Base-by-base conservation (phyloP, 106 monocot genomes). In the Iris macrosiphon region DNA sequence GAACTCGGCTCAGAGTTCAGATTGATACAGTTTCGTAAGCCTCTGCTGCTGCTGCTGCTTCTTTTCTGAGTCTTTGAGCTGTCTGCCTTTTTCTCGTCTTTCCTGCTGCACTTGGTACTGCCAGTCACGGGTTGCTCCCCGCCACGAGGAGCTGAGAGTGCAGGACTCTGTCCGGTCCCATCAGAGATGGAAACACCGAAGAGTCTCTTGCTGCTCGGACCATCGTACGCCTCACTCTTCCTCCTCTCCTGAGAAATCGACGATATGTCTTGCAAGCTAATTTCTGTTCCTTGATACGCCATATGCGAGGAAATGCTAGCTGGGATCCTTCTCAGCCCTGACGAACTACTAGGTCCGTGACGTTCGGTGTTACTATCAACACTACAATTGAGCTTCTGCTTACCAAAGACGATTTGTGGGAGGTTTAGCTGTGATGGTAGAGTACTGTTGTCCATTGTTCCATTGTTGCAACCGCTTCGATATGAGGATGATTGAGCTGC, bases 1-100 rank as follows among this genome's bases (percentile, higher is more conserved):
- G n/a, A n/a, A 12, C 65, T 39, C 9, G 19, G 35, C 19, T 63
- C 53, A 49, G 52, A 71, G 52, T 88, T 89, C 45, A 89, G 58
- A 68, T 89, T 64, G 49, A 82, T 78, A 55, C 51, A 18, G 31
- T 57, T 46, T 56, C 45, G 45, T 0, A 17, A 22, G 10, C 45
- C 46, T n/a, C 6, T 38, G 13, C 24, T 4, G 17, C 40, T 41
- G 52, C 32, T 22, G 15, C 26, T 1, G 1, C 5, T 4, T 31
- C 39, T 9, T 26, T 20, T 7, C 12, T n/a, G 34, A n/a, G n/a
- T n/a, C n/a, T n/a, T n/a, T n/a, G n/a, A n/a, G n/a, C n/a, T n/a
- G n/a, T n/a, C n/a, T n/a, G n/a, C n/a, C 9, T 49, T 49, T 17
- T 5, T 3, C 49, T 27, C 18, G 6, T 42, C 49, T 43, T 44